A percentile compares a stretch with the other conserved stretches of the same genome.
These are phyloP conservation scores for Vigna hirtella DNA, from an alignment of 306 rosid species.

Conservation along the genomic window DNA sequence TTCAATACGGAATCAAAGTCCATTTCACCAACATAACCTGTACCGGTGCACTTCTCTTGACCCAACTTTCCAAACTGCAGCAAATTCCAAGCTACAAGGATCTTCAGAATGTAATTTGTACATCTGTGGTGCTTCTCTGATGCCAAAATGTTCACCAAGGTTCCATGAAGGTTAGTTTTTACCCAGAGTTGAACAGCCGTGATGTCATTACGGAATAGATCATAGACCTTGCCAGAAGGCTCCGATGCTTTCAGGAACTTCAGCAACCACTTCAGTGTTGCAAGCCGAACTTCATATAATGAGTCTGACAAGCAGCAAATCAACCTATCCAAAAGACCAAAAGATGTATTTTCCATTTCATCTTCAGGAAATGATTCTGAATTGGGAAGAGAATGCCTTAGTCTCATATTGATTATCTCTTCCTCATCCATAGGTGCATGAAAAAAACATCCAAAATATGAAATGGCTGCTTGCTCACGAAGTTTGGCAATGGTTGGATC, in stretches of 20 bases:
- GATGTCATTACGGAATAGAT: slow-evolving; percentile 56
- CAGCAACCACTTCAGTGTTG: slow-evolving; percentile 90
- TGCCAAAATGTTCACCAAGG: slow-evolving; percentile 66
- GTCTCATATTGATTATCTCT: slow-evolving; percentile 46
- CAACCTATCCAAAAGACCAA: slow-evolving; percentile 72
- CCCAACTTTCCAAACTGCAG: slow-evolving; percentile 67
- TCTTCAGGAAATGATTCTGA: slow-evolving; percentile 52
- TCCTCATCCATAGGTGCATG: slow-evolving; percentile 68
- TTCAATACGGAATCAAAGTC: slow-evolving; percentile 62
- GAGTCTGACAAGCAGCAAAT: slow-evolving; percentile 77
- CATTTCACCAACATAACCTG: slow-evolving; percentile 76
- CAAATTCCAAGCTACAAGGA: slow-evolving; percentile 76
- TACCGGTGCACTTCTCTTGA: slow-evolving; percentile 49
- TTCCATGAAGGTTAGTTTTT: slow-evolving; percentile 65
- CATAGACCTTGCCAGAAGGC: slow-evolving; percentile 52
- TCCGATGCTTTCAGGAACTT: slow-evolving; percentile 72
- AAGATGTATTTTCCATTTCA: slow-evolving; percentile 55
- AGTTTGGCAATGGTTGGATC: slow-evolving; percentile 87
- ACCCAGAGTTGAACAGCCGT: slow-evolving; percentile 65
- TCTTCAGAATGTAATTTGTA: slow-evolving; percentile 74
- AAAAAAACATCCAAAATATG: slow-evolving; percentile 84
- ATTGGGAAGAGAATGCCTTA: slow-evolving; percentile 50
- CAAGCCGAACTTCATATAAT: slow-evolving; percentile 86
- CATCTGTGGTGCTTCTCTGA: slow-evolving; percentile 80
- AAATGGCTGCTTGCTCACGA: slow-evolving; percentile 81